Percentiles rank a stretch among this genome's conserved stretches.
Conservation (phyloP, 2,329 filamentous ascomycete genomes). For the Ceratocystis ficicola region DNA sequence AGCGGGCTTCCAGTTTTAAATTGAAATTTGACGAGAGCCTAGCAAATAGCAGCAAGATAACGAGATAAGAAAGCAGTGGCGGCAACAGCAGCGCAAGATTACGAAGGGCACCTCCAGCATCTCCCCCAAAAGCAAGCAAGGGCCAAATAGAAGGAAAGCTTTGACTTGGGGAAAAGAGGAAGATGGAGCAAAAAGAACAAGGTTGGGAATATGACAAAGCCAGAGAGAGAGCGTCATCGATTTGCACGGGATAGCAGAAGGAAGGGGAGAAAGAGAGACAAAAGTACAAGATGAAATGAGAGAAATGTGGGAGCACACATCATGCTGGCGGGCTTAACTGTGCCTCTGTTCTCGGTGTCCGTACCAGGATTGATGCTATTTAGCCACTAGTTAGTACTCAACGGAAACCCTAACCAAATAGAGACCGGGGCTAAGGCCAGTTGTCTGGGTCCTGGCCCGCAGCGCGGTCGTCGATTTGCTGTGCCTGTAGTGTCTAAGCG, state of each 20-base stretch:
- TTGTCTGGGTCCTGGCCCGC: background rate
- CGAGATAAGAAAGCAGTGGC: background rate
- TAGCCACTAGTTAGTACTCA: background rate
- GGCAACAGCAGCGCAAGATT: too few relatives aligned
- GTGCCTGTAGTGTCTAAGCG: background rate
- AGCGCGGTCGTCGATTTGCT: background rate
- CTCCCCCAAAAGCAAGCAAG: background rate
- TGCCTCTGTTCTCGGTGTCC: background rate
- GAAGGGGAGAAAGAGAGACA: background rate
- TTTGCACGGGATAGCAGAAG: background rate
- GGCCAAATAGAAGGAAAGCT: background rate
- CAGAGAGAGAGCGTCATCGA: background rate
- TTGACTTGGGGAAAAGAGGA: background rate
- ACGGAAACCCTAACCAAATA: background rate
- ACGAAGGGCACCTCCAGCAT: background rate
- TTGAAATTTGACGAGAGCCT: background rate
- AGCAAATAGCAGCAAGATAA: background rate
- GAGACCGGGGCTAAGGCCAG: background rate
- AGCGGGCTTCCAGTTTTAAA: background rate
- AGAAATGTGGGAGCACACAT: background rate
- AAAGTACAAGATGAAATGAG: background rate
- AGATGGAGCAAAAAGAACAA: background rate
- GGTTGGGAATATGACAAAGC: constrained; percentile 1
- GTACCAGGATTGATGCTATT: background rate
- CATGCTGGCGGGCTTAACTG: background rate